These are phyloP conservation scores for Chlamydomonas sp. DNA, from an alignment of 139 green algal genomes.

Conservation along the genomic window DNA sequence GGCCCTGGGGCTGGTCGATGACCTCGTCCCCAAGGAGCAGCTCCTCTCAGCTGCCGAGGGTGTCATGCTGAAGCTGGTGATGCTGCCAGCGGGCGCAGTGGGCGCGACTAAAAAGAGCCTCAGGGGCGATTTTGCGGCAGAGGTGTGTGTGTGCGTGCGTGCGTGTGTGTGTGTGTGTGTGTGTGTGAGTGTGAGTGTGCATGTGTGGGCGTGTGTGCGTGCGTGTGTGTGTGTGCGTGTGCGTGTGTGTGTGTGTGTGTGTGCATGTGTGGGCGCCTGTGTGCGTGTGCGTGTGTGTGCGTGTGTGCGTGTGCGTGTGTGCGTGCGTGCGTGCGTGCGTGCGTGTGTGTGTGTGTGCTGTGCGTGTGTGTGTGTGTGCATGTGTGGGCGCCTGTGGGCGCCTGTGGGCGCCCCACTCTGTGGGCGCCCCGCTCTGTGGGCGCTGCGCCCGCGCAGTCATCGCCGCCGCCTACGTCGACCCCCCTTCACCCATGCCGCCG, in stretches of 20 bases:
- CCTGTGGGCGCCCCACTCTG: too few species aligned
- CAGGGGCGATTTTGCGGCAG: slow-evolving; percentile 41
- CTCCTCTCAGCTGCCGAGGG: slow-evolving; percentile 45
- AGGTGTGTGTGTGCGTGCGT: too few species aligned
- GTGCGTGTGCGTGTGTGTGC: not conserved
- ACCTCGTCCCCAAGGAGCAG: slow-evolving; percentile 45
- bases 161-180: not conserved
- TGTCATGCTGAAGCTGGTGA: slow-evolving; percentile 36
- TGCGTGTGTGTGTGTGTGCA: not conserved
- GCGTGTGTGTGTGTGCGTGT: not conserved
- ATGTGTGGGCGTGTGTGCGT: not conserved
- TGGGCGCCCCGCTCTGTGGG: too few species aligned
- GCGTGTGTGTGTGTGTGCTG: not conserved
- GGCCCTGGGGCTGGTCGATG: slow-evolving; percentile 64
- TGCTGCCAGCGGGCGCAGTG: slow-evolving; percentile 20
- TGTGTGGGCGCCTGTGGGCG: too few species aligned
- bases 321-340: not conserved
- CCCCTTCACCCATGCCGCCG: too few species aligned
- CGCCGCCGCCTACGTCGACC: too few species aligned
- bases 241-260: not conserved
- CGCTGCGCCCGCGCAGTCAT: too few species aligned
- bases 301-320: not conserved
- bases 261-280: not conserved
- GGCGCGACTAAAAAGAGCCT: slow-evolving; percentile 46
- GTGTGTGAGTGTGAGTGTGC: not conserved